Percentiles rank a stretch among this genome's conserved stretches.
Conservation (phyloP, 345 rosid genomes). For the Gossypium anomalum region DNA sequence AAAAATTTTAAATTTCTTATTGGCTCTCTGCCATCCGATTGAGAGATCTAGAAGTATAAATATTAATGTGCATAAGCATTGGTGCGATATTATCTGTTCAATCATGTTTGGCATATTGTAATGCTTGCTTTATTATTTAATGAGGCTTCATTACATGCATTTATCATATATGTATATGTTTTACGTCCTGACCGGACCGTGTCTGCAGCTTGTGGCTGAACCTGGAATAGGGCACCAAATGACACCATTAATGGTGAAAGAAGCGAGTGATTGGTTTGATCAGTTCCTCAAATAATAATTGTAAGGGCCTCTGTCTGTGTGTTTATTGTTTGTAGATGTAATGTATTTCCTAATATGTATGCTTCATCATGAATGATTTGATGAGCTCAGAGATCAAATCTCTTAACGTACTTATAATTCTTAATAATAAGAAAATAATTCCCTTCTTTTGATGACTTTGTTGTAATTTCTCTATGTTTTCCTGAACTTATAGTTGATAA, state of each 20-base stretch:
- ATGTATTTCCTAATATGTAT: neutral
- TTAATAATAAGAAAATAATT: neutral
- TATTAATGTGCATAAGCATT: neutral
- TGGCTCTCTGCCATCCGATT: too few relatives aligned
- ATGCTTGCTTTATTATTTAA: constrained; percentile 1
- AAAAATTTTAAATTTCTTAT: too few relatives aligned
- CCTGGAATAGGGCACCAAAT: constrained; percentile 66
- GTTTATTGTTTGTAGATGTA: neutral
- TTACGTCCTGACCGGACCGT: neutral
- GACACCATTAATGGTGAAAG: constrained; percentile 70
- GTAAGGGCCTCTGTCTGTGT: neutral
- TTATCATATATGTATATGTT: neutral
- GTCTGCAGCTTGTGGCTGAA: constrained; percentile 56
- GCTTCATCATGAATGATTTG: neutral
- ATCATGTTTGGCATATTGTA: neutral
- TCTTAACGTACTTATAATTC: neutral
- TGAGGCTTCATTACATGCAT: neutral
- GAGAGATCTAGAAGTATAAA: neutral
- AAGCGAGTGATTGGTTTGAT: constrained; percentile 64
- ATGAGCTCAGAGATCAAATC: neutral
- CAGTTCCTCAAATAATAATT: constrained; percentile 36
- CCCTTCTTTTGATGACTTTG: neutral
- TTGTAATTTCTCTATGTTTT: neutral
- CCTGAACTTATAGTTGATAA: too few relatives aligned
- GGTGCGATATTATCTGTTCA: neutral